These are phyloP conservation scores for Tripterygium wilfordii DNA, from an alignment of 177 flowering plant genomes.

Conservation along the genomic window DNA sequence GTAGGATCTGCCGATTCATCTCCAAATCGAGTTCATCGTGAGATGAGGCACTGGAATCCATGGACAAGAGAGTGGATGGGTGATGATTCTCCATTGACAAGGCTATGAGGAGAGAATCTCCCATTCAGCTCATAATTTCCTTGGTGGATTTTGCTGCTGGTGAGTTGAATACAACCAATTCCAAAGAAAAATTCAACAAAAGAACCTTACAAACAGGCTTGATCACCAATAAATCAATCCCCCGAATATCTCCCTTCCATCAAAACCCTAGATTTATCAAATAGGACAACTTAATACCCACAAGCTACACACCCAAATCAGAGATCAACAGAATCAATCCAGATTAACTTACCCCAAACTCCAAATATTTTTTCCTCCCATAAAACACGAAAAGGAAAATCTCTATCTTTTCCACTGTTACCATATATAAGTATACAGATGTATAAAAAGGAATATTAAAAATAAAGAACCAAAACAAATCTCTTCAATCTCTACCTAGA, in stretches of 20 bases:
- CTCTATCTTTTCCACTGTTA: slow-evolving; percentile 5
- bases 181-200: slow-evolving; percentile 18
- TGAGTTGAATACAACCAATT: slow-evolving; percentile 13
- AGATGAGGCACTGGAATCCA: slow-evolving; percentile 71
- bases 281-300: slow-evolving; percentile 15
- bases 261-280: slow-evolving; percentile 34
- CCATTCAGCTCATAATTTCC: slow-evolving; percentile 42
- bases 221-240: slow-evolving; percentile 26
- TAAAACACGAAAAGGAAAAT: neutral
- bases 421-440: too few species aligned
- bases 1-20: slow-evolving; percentile 38
- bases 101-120: slow-evolving; percentile 55
- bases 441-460: neutral
- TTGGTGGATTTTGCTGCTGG: slow-evolving; percentile 18
- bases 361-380: neutral
- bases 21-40: slow-evolving; percentile 76
- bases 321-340: slow-evolving; percentile 1
- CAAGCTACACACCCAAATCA: slow-evolving; percentile 8
- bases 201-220: slow-evolving; percentile 24
- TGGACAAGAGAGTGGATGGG: slow-evolving; percentile 82
- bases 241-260: slow-evolving; percentile 27
- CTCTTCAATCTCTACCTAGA: slow-evolving; percentile 18
- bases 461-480: slow-evolving; percentile 5
- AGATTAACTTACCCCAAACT: neutral
- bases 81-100: slow-evolving; percentile 83